Percentiles rank a stretch among this genome's conserved stretches.
These are phyloP conservation scores for Malus asiatica DNA, from an alignment of 306 rosid genomes.

Conservation along the genomic window DNA sequence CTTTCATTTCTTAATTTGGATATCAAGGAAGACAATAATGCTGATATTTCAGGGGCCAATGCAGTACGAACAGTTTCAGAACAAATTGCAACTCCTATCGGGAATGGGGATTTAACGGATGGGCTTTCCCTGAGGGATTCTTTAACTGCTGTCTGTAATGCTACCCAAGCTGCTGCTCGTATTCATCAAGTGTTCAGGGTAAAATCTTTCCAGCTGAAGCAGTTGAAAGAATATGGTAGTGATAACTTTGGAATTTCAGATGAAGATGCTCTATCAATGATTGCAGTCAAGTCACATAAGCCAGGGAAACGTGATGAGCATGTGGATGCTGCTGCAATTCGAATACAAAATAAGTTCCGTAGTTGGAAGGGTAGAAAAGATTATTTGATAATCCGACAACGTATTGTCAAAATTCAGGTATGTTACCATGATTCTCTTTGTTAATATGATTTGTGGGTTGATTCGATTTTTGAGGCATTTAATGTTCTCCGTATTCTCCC, in stretches of 20 bases:
- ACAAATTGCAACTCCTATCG: slow-evolving; percentile 19
- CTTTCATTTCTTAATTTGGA: slow-evolving; percentile 53
- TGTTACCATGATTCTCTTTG: not conserved
- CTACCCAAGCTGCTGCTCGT: slow-evolving; percentile 79
- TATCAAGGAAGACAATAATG: slow-evolving; percentile 21
- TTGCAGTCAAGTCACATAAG: slow-evolving; percentile 36
- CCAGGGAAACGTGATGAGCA: slow-evolving; percentile 37
- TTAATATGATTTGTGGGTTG: not conserved
- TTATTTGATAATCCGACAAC: slow-evolving; percentile 50
- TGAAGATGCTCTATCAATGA: slow-evolving; percentile 52
- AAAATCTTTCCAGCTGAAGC: slow-evolving; percentile 80
- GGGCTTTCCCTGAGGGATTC: slow-evolving; percentile 70
- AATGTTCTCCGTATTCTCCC: not conserved
- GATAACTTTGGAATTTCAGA: slow-evolving; percentile 45
- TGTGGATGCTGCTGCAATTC: slow-evolving; percentile 63
- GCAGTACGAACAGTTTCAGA: slow-evolving; percentile 37
- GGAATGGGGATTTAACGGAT: slow-evolving; percentile 26
- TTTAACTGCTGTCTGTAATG: slow-evolving; percentile 76
- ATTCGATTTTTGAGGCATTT: not conserved
- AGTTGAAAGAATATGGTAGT: slow-evolving; percentile 38
- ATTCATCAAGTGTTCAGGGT: slow-evolving; percentile 75
- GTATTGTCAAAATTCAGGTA: slow-evolving; percentile 88
- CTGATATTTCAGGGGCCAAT: slow-evolving; percentile 36
- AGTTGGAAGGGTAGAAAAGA: slow-evolving; percentile 81
- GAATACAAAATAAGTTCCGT: slow-evolving; percentile 76